These are phyloP conservation scores for Ascochyta fabae DNA, from an alignment of 2,329 filamentous ascomycete species.

Conservation along the genomic window DNA sequence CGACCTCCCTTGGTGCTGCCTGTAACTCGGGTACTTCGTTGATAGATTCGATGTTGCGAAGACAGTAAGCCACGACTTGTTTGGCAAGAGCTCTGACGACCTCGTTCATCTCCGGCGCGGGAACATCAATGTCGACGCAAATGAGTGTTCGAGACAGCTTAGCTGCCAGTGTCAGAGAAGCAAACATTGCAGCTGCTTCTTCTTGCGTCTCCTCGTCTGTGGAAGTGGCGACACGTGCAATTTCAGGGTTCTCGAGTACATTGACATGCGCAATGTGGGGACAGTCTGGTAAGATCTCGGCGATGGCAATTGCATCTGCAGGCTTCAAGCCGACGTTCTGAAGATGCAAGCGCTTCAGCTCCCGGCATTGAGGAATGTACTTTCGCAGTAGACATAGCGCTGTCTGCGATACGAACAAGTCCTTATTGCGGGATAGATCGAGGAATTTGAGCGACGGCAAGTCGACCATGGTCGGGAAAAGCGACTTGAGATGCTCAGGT, in stretches of 20 bases:
- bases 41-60: slow-evolving; percentile 86
- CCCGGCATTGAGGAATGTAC: slow-evolving; percentile 80
- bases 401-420: slow-evolving; percentile 78
- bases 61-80: slow-evolving; percentile 91
- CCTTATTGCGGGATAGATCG: slow-evolving; percentile 88
- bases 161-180: slow-evolving; percentile 86
- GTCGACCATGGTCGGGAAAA: slow-evolving; percentile 75
- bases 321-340: slow-evolving; percentile 82
- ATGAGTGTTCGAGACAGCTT: slow-evolving; percentile 83
- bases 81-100: slow-evolving; percentile 90
- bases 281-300: slow-evolving; percentile 88
- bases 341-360: slow-evolving; percentile 84
- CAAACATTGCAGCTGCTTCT: slow-evolving; percentile 92
- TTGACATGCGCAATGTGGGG: slow-evolving; percentile 83
- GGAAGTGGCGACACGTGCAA: slow-evolving; percentile 74
- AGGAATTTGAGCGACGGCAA: slow-evolving; percentile 82
- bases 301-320: slow-evolving; percentile 87
- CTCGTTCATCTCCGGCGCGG: slow-evolving; percentile 80
- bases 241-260: slow-evolving; percentile 78
- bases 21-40: slow-evolving; percentile 68
- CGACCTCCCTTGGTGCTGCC: slow-evolving; percentile 58
- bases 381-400: slow-evolving; percentile 77
- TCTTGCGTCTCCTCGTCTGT: slow-evolving; percentile 82
- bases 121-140: slow-evolving; percentile 90
- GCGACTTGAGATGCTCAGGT: slow-evolving; percentile 72